Conservation (phyloP, 257 asterid species). For the Galeopsis tetrahit region DNA sequence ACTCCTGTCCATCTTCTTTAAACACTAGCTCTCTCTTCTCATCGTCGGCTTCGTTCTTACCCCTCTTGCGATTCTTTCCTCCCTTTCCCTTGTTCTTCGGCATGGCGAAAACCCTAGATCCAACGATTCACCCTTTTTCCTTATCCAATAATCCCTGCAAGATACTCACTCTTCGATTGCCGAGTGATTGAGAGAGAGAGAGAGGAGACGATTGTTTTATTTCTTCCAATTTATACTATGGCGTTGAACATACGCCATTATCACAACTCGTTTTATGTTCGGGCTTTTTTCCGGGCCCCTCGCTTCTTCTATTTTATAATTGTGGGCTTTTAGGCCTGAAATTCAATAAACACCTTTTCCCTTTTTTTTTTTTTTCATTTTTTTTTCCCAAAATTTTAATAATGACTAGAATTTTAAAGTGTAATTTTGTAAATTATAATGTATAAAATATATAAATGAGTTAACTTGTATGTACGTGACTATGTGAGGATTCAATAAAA, state of each 20-base stretch:
- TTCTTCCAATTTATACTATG: neutral
- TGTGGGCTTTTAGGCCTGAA: too few species aligned
- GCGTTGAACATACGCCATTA: conserved; percentile 13
- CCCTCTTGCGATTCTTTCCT: conserved; percentile 95
- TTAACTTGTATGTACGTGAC: too few species aligned
- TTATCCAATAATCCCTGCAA: conserved; percentile 7
- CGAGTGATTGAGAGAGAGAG: conserved; percentile 21
- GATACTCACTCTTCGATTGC: neutral
- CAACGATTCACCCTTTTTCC: conserved; percentile 26
- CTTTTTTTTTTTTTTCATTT: too few species aligned
- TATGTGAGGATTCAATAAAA: too few species aligned
- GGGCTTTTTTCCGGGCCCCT: neutral
- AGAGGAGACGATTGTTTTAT: neutral
- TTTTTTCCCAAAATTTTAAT: too few species aligned
- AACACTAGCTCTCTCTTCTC: conserved; percentile 93
- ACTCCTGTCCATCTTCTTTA: conserved; percentile 94
- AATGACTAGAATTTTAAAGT: too few species aligned
- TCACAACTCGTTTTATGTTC: neutral
- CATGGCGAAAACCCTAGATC: conserved; percentile 59
- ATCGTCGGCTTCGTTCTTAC: conserved; percentile 94
- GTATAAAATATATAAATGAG: too few species aligned
- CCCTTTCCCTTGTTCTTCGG: conserved; percentile 99
- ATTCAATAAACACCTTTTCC: too few species aligned
- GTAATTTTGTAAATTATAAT: too few species aligned
- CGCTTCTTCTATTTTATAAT: too few species aligned